Evolutionary conservation across 148 eudicot species (phyloP).

Genomic region (Cornus controversa): DNA sequence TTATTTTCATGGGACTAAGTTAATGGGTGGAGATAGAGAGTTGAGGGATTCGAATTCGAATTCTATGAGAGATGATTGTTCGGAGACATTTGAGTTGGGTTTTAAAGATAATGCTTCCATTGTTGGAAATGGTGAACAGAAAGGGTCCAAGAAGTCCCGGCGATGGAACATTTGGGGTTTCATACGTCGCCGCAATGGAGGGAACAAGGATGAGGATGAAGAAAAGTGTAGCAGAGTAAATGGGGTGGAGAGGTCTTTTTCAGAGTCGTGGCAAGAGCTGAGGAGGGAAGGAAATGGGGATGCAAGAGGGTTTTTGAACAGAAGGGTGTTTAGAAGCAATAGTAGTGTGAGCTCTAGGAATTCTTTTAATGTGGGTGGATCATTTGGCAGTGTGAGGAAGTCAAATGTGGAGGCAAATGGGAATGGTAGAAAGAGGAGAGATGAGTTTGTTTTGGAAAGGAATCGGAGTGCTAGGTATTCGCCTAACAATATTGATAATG

Average conservation of each 20-base stretch:
- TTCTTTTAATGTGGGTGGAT: conserved; percentile 37
- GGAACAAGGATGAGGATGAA: conserved; percentile 52
- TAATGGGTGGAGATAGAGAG: conserved; percentile 31
- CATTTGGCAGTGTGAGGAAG: conserved; percentile 53
- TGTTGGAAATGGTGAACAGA: conserved; percentile 48
- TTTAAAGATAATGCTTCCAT: conserved; percentile 51
- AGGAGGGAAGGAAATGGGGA: conserved; percentile 51
- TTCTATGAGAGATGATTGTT: conserved; percentile 51
- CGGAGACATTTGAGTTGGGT: conserved; percentile 71
- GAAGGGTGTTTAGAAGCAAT: conserved; percentile 58
- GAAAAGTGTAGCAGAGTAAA: conserved; percentile 37
- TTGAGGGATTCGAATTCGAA: conserved; percentile 39
- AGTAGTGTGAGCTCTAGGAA: conserved; percentile 92
- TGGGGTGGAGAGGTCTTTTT: conserved; percentile 68
- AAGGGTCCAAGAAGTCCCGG: conserved; percentile 60
- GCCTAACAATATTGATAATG: conserved; percentile 59
- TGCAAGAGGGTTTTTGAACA: conserved; percentile 37
- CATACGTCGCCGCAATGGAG: conserved; percentile 41
- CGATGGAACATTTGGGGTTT: conserved; percentile 87
- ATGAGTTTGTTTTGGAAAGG: conserved; percentile 40
- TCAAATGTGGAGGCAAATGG: conserved; percentile 40
- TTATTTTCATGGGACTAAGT: conserved; percentile 23
- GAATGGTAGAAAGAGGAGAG: conserved; percentile 35
- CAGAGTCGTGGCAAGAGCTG: conserved; percentile 83
- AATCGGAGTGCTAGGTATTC: conserved; percentile 62